Evolutionary conservation across 208 protist species (phyloP).

Genomic region (Crithidia acanthocephali): DNA sequence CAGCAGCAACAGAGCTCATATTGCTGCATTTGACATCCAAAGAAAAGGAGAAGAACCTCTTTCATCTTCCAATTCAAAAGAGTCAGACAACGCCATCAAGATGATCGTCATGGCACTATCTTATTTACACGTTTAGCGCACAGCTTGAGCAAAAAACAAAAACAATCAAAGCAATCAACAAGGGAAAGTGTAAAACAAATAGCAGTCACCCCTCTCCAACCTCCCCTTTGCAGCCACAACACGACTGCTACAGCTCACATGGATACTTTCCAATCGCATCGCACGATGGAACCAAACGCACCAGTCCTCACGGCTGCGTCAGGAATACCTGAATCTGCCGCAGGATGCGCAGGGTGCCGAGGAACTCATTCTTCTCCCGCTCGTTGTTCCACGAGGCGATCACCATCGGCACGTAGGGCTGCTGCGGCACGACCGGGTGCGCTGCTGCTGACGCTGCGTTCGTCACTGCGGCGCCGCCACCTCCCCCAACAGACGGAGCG

Average conservation of each 20-base stretch:
- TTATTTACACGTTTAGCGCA: too few species aligned
- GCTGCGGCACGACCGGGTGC: conserved; percentile 16
- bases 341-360: conserved; percentile 54
- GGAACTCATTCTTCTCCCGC: conserved; percentile 70
- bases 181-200: conserved; percentile 2
- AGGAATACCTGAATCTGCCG: conserved; percentile 33
- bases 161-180: neutral
- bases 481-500: neutral
- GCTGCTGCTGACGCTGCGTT: neutral
- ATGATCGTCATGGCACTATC: too few species aligned
- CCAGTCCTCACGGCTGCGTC: too few species aligned
- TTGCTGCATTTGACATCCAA: too few species aligned
- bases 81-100: too few species aligned
- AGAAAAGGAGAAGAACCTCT: too few species aligned
- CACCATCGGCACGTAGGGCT: conserved; percentile 50
- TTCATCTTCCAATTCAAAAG: too few species aligned
- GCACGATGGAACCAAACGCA: too few species aligned
- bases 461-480: neutral
- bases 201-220: neutral
- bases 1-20: too few species aligned
- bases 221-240: neutral
- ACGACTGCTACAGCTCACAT: too few species aligned
- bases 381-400: conserved; percentile 74
- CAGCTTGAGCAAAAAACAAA: too few species aligned
- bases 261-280: too few species aligned